These are phyloP conservation scores for Eimeria sp. DNA, from an alignment of 169 alveolate genomes.

Conservation along the genomic window DNA sequence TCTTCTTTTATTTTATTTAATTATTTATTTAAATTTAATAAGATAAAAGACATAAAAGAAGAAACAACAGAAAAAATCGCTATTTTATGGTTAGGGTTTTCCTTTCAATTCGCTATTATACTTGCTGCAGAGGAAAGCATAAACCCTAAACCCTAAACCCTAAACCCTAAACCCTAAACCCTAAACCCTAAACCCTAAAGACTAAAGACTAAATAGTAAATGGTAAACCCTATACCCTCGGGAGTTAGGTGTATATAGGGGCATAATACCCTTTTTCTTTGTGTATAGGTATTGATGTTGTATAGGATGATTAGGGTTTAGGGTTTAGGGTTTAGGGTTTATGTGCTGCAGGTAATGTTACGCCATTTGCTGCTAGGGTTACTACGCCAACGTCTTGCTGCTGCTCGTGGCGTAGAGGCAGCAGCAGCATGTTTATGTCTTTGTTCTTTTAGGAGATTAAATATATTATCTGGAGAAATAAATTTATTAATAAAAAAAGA, in stretches of 20 bases:
- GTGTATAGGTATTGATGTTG: too few relatives aligned
- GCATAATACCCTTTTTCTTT: too few relatives aligned
- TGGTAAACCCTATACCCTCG: slow-evolving; percentile 1
- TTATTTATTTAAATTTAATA: background rate
- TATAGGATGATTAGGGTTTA: too few relatives aligned
- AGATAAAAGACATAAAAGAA: background rate
- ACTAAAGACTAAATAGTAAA: too few relatives aligned
- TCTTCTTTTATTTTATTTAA: background rate
- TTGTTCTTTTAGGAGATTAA: background rate
- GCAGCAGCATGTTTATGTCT: background rate
- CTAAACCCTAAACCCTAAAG: background rate
- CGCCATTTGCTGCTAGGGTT: slow-evolving; percentile 8
- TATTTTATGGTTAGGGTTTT: background rate
- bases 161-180: slow-evolving; percentile 24
- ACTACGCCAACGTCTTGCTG: slow-evolving; percentile 13
- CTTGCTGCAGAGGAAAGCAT: slow-evolving; percentile 28
- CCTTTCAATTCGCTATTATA: background rate
- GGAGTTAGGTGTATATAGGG: too few relatives aligned
- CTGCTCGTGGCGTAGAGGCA: background rate
- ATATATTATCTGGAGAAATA: background rate
- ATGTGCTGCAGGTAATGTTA: background rate
- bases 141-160: slow-evolving; percentile 14
- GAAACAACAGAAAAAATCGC: background rate
- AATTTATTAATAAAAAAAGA: background rate
- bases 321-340: background rate